phyloP scores from a whole-genome alignment of 768 basidiomycete genomes.

The Plicaturopsis crispa region DNA sequence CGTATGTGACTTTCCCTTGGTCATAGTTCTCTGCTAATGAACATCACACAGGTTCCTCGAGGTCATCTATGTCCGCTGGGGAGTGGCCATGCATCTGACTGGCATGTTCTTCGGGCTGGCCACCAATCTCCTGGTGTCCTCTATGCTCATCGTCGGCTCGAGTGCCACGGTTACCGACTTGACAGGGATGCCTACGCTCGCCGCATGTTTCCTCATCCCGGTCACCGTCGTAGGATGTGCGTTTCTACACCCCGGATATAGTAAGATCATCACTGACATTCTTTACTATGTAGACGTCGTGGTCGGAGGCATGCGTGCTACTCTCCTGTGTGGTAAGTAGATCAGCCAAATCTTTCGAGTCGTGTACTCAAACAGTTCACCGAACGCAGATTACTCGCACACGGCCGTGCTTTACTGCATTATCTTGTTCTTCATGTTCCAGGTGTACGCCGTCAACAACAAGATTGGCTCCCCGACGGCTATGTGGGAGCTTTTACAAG shows the following conservation, averaged over 20 bases:
- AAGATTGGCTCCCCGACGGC: conserved; percentile 72
- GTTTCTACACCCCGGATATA: too few relatives aligned
- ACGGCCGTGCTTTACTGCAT: conserved; percentile 83
- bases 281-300: conserved; percentile 86
- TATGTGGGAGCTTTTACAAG: conserved; percentile 77
- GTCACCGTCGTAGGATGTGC: too few relatives aligned
- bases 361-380: too few relatives aligned
- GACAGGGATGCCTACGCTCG: conserved; percentile 86
- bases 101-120: conserved; percentile 92
- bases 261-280: too few relatives aligned
- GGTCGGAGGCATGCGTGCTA: conserved; percentile 82
- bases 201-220: conserved; percentile 88
- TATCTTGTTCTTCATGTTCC: conserved; percentile 68
- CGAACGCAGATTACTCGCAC: too few relatives aligned
- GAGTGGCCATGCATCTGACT: conserved; percentile 65
- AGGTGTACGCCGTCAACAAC: conserved; percentile 70
- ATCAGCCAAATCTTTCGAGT: too few relatives aligned
- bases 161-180: conserved; percentile 83
- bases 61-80: conserved; percentile 79
- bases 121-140: conserved; percentile 89
- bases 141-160: conserved; percentile 72
- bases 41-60: too few relatives aligned
- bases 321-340: conserved; percentile 80
- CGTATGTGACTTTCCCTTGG: too few relatives aligned
- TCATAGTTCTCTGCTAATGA: too few relatives aligned